These are phyloP conservation scores for Dichotomocladium elegans DNA, from an alignment of 371 early-diverging fungal species.

Conservation along the genomic window DNA sequence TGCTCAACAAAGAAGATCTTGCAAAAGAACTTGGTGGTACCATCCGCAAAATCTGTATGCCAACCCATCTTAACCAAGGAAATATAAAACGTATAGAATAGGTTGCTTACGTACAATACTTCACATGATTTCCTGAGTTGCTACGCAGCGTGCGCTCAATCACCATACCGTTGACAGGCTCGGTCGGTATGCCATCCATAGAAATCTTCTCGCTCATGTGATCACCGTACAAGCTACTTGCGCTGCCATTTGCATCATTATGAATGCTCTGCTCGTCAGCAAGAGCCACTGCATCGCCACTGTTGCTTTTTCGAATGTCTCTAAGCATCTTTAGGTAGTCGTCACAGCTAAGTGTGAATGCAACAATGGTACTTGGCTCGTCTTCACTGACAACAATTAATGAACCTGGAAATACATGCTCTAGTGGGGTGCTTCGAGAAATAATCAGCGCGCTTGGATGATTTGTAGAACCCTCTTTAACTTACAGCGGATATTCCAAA, in stretches of 20 bases:
- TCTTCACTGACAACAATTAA: conserved; percentile 86
- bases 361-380: conserved; percentile 93
- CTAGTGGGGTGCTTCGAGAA: conserved; percentile 56
- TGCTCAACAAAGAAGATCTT: conserved; percentile 92
- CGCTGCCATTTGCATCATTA: neutral
- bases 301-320: neutral
- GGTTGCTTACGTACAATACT: conserved; percentile 45
- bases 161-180: conserved; percentile 24
- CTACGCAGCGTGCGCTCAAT: conserved; percentile 58
- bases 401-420: conserved; percentile 87
- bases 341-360: conserved; percentile 70
- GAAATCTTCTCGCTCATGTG: conserved; percentile 2
- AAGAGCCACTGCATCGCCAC: neutral
- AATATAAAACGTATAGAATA: too few species aligned
- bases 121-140: conserved; percentile 62
- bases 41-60: conserved; percentile 72
- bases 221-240: conserved; percentile 29
- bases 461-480: conserved; percentile 13
- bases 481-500: conserved; percentile 75
- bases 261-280: conserved; percentile 3
- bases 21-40: conserved; percentile 77
- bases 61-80: too few species aligned
- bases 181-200: neutral
- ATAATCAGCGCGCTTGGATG: neutral
- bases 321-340: conserved; percentile 46